phyloP scores from a whole-genome alignment of 768 basidiomycete genomes.

The Kwoniella bestiolae region DNA sequence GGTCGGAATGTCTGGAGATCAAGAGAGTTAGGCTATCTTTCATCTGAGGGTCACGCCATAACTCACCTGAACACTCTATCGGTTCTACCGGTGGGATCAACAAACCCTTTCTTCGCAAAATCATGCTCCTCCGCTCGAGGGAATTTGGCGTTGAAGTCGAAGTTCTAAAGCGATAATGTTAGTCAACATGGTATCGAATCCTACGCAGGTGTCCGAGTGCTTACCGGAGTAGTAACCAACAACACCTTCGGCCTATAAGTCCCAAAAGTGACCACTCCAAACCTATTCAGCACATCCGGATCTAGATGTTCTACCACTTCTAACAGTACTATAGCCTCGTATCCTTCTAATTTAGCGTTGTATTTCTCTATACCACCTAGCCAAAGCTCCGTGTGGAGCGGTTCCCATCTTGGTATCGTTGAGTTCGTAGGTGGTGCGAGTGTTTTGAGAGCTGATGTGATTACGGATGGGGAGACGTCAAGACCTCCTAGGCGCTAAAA shows the following conservation, averaged over 20 bases:
- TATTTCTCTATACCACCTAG: constrained; percentile 55
- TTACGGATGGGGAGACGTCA: constrained; percentile 48
- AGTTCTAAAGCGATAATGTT: constrained; percentile 42
- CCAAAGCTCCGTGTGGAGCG: constrained; percentile 51
- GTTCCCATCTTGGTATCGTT: constrained; percentile 43
- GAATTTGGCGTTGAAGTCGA: constrained; percentile 57
- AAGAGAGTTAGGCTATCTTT: constrained; percentile 3
- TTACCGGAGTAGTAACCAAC: constrained; percentile 55
- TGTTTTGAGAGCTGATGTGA: constrained; percentile 43
- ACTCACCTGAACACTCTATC: constrained; percentile 56
- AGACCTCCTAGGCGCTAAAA: constrained; percentile 55
- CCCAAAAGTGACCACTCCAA: constrained; percentile 56
- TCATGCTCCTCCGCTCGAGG: constrained; percentile 42
- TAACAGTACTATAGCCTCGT: constrained; percentile 54
- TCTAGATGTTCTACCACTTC: constrained; percentile 58
- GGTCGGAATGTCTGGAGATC: constrained; percentile 44
- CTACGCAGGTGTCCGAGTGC: too few relatives aligned
- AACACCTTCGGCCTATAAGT: constrained; percentile 55
- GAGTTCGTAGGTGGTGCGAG: constrained; percentile 37
- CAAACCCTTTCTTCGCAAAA: constrained; percentile 47
- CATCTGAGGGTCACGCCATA: not conserved
- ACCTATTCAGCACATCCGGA: constrained; percentile 48
- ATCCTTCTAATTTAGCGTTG: constrained; percentile 52
- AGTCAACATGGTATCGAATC: too few relatives aligned
- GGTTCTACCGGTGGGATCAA: constrained; percentile 57